Evolutionary conservation across 306 rosid species (phyloP), one percentile per base, ranked within the genome.

Genomic region (Rubus parviflorus): DNA sequence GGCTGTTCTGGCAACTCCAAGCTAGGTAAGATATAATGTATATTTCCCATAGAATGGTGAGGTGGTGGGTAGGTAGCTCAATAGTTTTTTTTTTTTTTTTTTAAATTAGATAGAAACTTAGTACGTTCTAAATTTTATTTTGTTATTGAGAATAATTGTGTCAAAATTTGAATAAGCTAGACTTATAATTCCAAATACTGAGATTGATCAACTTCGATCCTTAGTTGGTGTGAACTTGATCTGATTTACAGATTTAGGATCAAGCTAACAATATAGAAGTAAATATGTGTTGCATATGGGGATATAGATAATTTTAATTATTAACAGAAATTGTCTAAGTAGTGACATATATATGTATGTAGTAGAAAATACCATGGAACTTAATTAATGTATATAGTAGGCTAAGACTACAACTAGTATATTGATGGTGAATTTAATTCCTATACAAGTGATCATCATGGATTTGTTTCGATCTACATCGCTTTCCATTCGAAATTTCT

Each of bases 401-500:
- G 56, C 68, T 42, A 42, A 57, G 77, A 15, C 56, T 57, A 58
- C 68, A 57, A 73, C 53, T 7, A 56, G 42, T 20, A 23, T 45
- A 40, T 42, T 52, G 35, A 30, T 30, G 35, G 35, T 13, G 40
- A 30, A 12, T 57, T 23, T 57, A 22, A 1, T 20, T 8, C 20
- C 64, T 2, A 54, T 22, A 57, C 38, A 57, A 22, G 15, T 13
- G 38, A 23, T 22, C 17, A 5, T 30, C 14, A 0, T 61, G 19
- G 35, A 30, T 30, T 4, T 61, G 19, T 61, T 16, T 38, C n/a
- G 3, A 54, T 20, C 52, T 20, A 73, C 76, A 22, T 73, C 77
- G 43, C 57, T 73, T 41, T 73, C 77, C 68, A 14, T 15, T 22
- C 25, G 43, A 73, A 73, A 57, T 57, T 42, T 73, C 68, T 19